Evolutionary conservation across 2,329 filamentous ascomycete species (phyloP), one percentile per base, ranked within the genome.

Genomic region (Lecanicillium sp.): DNA sequence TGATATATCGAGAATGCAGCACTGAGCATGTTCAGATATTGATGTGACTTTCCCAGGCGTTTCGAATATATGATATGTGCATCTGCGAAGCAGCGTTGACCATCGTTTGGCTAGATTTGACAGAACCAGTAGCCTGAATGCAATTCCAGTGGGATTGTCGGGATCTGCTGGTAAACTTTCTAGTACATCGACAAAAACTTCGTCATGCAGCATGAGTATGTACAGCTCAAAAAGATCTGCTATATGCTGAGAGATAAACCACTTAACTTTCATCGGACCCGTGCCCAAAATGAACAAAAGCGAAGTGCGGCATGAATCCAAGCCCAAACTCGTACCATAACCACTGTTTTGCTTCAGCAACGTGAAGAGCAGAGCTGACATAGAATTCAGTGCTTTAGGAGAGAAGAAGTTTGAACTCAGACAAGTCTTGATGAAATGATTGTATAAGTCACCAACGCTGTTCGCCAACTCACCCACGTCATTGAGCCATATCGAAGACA

Each of bases 41-140:
- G 65, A 61, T 3, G 72, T 62, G 12, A 94, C 76, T 41, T 79
- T 78, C 2, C 84, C 86, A 2, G 89, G 85, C 0, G 83, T 87
- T 57, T 96, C 92, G 50, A 96, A 95, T 16, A 96, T 88, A 57
- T 92, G 84, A 56, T 95, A 98, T 14, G 94, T 84, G 47, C 87
- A 88, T 46, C 84, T 79, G 37, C 89, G 81, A 31, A 95, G 70
- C 15, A 96, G 69, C 1, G 89, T 94, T 43, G 87, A 80, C 85
- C 90, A 96, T 36, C 70, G 65, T 20, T 86, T 85, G 17, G 85
- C 92, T 42, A 98, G 65, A 40, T 79, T 78, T 2, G 83, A 77
- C 9, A 96, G 65, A 8, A 86, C 76, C 45, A 85, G 75, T 3
- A 96, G 64, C 5, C 92, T 80, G 46, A 94, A 75, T 1, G 87